phyloP scores from a whole-genome alignment of 1,284 basidiomycete genomes.

The Trichosporon inkin region DNA sequence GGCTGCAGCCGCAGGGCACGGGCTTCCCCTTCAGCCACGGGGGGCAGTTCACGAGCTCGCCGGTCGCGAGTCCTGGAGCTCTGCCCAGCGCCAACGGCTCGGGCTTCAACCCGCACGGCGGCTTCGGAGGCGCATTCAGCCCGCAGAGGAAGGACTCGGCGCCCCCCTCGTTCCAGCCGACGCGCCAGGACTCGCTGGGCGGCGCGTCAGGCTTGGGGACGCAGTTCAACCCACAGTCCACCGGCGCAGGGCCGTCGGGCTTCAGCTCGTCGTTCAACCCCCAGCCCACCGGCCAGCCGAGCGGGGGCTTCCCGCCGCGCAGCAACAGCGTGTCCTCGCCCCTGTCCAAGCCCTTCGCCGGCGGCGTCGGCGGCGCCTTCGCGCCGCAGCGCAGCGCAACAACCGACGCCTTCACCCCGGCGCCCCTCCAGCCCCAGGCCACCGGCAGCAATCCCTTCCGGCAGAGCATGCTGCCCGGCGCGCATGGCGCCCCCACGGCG shows the following conservation, averaged over 20 bases:
- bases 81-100: not conserved
- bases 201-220: not conserved
- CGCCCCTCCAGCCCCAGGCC: slow-evolving; percentile 18
- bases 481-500: not conserved
- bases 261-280: slow-evolving; percentile 8
- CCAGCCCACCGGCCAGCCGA: slow-evolving; percentile 60
- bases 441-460: slow-evolving; percentile 42
- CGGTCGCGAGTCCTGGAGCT: not conserved
- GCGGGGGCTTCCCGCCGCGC: not conserved
- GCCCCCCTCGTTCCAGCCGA: not conserved
- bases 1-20: slow-evolving; percentile 22
- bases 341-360: not conserved
- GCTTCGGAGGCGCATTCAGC: not conserved
- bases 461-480: slow-evolving; percentile 20
- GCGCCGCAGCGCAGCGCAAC: slow-evolving; percentile 57
- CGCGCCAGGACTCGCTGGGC: not conserved
- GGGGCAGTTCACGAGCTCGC: not conserved
- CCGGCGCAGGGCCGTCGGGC: not conserved
- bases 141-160: not conserved
- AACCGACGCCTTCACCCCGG: not conserved
- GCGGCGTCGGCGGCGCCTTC: slow-evolving; percentile 67
- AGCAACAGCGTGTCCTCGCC: not conserved
- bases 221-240: not conserved
- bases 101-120: too few relatives aligned
- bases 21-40: slow-evolving; percentile 23